These are phyloP conservation scores for Viola pubescens DNA, from an alignment of 441 rosid species.

Conservation along the genomic window DNA sequence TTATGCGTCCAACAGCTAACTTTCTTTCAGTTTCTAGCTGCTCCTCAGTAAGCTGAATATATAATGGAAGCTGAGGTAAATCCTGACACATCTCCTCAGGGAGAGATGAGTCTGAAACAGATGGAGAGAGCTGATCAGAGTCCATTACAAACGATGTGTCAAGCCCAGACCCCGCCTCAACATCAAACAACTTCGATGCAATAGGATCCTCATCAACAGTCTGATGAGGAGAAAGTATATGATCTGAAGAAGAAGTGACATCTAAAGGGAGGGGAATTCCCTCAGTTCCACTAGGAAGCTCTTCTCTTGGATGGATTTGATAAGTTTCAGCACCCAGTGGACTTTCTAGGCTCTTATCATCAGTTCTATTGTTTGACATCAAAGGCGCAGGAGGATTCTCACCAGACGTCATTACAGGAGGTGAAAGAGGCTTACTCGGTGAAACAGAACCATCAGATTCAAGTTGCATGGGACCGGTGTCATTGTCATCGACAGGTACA, in stretches of 20 bases:
- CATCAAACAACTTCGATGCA: slow-evolving; percentile 36
- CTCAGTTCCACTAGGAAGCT: slow-evolving; percentile 32
- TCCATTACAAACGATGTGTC: slow-evolving; percentile 41
- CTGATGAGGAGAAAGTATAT: slow-evolving; percentile 34
- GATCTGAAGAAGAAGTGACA: slow-evolving; percentile 44
- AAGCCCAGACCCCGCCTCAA: slow-evolving; percentile 35
- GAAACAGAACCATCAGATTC: slow-evolving; percentile 50
- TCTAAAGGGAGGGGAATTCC: slow-evolving; percentile 39
- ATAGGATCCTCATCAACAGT: slow-evolving; percentile 40
- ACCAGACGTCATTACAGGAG: slow-evolving; percentile 31
- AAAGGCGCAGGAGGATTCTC: slow-evolving; percentile 34
- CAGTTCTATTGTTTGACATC: slow-evolving; percentile 31
- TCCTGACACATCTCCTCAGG: slow-evolving; percentile 68
- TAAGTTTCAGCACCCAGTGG: slow-evolving; percentile 32
- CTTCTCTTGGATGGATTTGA: slow-evolving; percentile 45
- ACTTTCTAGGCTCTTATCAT: slow-evolving; percentile 41
- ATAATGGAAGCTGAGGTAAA: slow-evolving; percentile 61
- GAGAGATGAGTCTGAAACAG: slow-evolving; percentile 32
- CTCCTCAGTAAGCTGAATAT: slow-evolving; percentile 66
- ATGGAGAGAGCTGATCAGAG: slow-evolving; percentile 42
- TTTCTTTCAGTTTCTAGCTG: slow-evolving; percentile 47
- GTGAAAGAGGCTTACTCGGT: slow-evolving; percentile 39
- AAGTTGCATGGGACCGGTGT: slow-evolving; percentile 32
- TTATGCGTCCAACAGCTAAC: slow-evolving; percentile 66
- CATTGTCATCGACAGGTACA: slow-evolving; percentile 36